A percentile compares a stretch with the other conserved stretches of the same genome.
phyloP scores from a whole-genome alignment of 768 basidiomycete genomes.

The Erythrobasidium yunnanense region DNA sequence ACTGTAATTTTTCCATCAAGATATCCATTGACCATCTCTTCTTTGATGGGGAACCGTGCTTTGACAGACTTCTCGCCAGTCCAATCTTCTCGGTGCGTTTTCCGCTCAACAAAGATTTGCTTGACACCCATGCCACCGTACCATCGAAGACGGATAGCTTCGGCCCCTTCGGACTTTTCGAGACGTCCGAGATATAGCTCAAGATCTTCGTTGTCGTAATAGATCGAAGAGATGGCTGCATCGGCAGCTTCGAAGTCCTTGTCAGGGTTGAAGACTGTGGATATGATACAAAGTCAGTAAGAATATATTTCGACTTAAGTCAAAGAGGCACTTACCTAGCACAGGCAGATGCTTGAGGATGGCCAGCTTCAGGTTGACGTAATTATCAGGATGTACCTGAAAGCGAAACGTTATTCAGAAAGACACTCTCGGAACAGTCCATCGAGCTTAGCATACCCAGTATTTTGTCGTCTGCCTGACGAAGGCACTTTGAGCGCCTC shows the following conservation, averaged over 20 bases:
- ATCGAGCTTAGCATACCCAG: slow-evolving; percentile 55
- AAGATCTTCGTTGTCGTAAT: slow-evolving; percentile 90
- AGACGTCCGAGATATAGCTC: slow-evolving; percentile 91
- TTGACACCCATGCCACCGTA: slow-evolving; percentile 67
- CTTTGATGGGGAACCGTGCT: slow-evolving; percentile 88
- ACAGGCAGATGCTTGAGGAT: slow-evolving; percentile 88
- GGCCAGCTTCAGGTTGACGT: slow-evolving; percentile 82
- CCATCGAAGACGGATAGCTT: slow-evolving; percentile 92
- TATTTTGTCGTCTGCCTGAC: slow-evolving; percentile 99
- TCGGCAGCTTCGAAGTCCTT: slow-evolving; percentile 68
- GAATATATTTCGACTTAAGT: not conserved
- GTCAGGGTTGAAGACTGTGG: slow-evolving; percentile 69
- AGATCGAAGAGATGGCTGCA: slow-evolving; percentile 86
- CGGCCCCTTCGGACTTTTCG: slow-evolving; percentile 97
- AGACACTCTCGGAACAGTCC: not conserved
- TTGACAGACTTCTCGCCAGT: slow-evolving; percentile 98
- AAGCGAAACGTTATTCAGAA: not conserved
- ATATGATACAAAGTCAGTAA: slow-evolving; percentile 40
- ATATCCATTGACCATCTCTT: slow-evolving; percentile 72
- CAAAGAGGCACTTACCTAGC: slow-evolving; percentile 52
- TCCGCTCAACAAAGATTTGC: slow-evolving; percentile 43
- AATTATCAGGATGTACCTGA: slow-evolving; percentile 78
- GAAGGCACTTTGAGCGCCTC: slow-evolving; percentile 91
- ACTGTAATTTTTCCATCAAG: slow-evolving; percentile 79
- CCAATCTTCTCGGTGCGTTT: slow-evolving; percentile 86